These are phyloP conservation scores for Phytopythium ostracodes DNA, from an alignment of 352 stramenopile genomes.

Conservation along the genomic window DNA sequence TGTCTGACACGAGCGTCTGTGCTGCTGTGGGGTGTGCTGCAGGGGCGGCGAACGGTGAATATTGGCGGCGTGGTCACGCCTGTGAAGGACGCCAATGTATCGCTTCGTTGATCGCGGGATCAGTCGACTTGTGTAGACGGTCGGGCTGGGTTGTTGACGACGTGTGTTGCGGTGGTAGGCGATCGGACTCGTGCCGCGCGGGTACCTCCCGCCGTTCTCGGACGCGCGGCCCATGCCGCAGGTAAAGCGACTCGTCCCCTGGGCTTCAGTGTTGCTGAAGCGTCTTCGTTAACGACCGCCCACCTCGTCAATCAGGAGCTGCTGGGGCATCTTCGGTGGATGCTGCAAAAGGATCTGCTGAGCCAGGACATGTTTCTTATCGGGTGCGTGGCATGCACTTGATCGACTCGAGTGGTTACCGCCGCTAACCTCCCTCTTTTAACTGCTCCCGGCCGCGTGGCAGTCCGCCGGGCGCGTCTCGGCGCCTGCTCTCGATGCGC, in stretches of 20 bases:
- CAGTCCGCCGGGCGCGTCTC: constrained; percentile 69
- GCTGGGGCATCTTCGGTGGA: constrained; percentile 78
- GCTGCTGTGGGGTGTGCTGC: background rate
- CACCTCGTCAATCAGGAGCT: constrained; percentile 34
- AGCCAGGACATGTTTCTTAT: constrained; percentile 89
- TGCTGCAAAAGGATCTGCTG: constrained; percentile 81
- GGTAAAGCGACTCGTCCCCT: constrained; percentile 9
- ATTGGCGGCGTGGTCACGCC: constrained; percentile 51
- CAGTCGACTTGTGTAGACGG: no score
- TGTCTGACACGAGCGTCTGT: background rate
- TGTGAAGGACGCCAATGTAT: constrained; percentile 26
- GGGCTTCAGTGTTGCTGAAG: background rate
- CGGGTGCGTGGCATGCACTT: constrained; percentile 26
- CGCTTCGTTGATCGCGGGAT: background rate
- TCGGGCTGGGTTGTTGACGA: no score
- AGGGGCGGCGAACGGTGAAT: constrained; percentile 33
- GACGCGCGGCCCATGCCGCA: constrained; percentile 37
- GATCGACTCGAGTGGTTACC: background rate
- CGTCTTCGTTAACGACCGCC: background rate
- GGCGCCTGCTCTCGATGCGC: constrained; percentile 70
- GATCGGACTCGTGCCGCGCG: constrained; percentile 48
- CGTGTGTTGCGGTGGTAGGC: constrained; percentile 16
- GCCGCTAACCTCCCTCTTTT: no score
- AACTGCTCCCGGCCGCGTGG: background rate
- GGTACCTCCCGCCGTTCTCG: constrained; percentile 40